Conservation (phyloP, 257 asterid species). For the Nicotiana knightiana region DNA sequence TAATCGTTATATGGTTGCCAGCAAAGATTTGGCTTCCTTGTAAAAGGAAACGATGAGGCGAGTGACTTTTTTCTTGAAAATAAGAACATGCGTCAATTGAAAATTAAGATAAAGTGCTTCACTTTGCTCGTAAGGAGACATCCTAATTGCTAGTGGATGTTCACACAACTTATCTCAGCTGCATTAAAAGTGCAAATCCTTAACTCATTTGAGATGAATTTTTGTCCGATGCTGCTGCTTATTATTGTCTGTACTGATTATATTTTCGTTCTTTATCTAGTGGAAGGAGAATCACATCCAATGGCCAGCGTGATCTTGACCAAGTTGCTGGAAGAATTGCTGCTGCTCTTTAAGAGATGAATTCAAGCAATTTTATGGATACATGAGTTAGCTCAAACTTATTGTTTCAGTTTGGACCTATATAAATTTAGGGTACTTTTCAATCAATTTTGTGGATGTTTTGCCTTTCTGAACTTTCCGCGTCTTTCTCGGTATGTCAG, state of each 20-base stretch:
- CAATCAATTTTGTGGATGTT: not conserved
- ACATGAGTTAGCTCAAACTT: not conserved
- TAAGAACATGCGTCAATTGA: not conserved
- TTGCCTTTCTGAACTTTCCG: not conserved
- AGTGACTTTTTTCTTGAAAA: not conserved
- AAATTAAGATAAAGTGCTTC: not conserved
- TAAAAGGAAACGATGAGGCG: not conserved
- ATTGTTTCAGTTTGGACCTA: not conserved
- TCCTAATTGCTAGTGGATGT: not conserved
- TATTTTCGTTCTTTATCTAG: conserved; percentile 26
- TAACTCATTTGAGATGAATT: not conserved
- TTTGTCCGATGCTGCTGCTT: not conserved
- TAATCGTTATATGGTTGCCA: not conserved
- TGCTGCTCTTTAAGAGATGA: conserved; percentile 36
- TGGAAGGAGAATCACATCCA: conserved; percentile 79
- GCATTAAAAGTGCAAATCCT: not conserved
- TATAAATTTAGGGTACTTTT: not conserved
- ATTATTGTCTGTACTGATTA: not conserved
- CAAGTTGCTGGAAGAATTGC: conserved; percentile 79
- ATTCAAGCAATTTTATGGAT: not conserved
- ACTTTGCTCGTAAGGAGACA: not conserved
- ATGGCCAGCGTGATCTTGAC: conserved; percentile 80
- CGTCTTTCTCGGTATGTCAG: not conserved
- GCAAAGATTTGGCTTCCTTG: not conserved
- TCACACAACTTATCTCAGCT: not conserved